phyloP scores from a whole-genome alignment of 2,329 filamentous ascomycete species.

The Arthrobotrys sphaeroides region DNA sequence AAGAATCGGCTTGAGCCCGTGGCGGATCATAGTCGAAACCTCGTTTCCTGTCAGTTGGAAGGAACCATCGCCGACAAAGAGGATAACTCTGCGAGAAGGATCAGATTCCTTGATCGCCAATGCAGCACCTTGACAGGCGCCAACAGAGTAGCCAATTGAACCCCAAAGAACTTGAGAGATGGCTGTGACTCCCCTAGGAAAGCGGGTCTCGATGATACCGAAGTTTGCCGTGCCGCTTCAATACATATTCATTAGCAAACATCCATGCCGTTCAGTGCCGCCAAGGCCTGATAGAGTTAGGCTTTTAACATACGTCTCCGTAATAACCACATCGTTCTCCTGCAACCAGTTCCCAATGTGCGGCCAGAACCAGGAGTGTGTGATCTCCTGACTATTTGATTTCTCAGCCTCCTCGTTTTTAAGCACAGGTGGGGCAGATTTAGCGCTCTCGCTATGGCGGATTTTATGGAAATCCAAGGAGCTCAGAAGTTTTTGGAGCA shows the following conservation, averaged over 20 bases:
- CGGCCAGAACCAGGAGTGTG: constrained; percentile 80
- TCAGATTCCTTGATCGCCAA: constrained; percentile 75
- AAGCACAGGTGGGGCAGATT: constrained; percentile 60
- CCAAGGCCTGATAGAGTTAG: background rate
- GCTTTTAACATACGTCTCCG: constrained; percentile 70
- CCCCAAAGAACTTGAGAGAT: constrained; percentile 81
- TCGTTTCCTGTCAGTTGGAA: constrained; percentile 87
- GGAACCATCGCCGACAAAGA: constrained; percentile 89
- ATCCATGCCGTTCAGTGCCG: background rate
- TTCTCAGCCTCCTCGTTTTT: constrained; percentile 65
- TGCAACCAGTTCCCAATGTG: constrained; percentile 76
- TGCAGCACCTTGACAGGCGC: constrained; percentile 73
- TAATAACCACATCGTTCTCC: constrained; percentile 79
- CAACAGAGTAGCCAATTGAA: constrained; percentile 73
- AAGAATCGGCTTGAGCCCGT: constrained; percentile 78
- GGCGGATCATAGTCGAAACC: constrained; percentile 81
- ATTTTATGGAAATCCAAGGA: constrained; percentile 43
- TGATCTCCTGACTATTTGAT: constrained; percentile 65
- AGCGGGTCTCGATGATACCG: constrained; percentile 84
- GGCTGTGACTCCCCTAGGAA: constrained; percentile 79
- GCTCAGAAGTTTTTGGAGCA: constrained; percentile 72
- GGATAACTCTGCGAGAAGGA: constrained; percentile 72
- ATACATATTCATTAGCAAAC: background rate
- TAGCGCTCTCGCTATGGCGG: constrained; percentile 43
- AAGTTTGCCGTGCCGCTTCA: constrained; percentile 79